Conservation (phyloP, 176 grass and related monocot species). For the Stipa capillata region DNA sequence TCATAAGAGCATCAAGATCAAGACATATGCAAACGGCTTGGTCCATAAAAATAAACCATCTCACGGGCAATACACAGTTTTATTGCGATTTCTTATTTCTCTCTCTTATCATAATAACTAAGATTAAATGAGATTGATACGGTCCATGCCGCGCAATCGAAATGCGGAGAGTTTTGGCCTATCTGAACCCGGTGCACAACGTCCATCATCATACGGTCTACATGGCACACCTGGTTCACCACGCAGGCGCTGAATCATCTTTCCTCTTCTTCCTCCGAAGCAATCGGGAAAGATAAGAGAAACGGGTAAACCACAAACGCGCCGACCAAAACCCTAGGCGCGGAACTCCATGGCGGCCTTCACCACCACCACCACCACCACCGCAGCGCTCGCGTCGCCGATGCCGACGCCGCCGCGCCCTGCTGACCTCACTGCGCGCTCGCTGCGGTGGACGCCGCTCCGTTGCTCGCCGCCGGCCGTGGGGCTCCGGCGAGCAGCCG, state of each 20-base stretch:
- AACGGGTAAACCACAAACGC: neutral
- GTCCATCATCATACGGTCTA: neutral
- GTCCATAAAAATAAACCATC: no score
- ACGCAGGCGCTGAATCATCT: neutral
- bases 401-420: neutral
- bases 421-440: neutral
- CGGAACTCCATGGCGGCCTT: conserved; percentile 26
- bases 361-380: neutral
- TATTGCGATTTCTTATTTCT: no score
- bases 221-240: neutral
- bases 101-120: no score
- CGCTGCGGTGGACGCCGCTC: neutral
- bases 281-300: conserved; percentile 21
- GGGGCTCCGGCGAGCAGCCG: neutral
- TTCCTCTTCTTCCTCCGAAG: neutral
- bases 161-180: neutral
- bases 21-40: no score
- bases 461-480: neutral
- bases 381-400: conserved; percentile 1
- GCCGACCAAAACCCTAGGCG: conserved; percentile 13
- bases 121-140: no score
- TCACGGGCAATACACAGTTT: no score
- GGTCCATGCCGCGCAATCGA: no score
- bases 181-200: conserved; percentile 10
- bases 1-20: no score